Evolutionary conservation across 768 basidiomycete species (phyloP).

Genomic region (Suillus fuscotomentosus): DNA sequence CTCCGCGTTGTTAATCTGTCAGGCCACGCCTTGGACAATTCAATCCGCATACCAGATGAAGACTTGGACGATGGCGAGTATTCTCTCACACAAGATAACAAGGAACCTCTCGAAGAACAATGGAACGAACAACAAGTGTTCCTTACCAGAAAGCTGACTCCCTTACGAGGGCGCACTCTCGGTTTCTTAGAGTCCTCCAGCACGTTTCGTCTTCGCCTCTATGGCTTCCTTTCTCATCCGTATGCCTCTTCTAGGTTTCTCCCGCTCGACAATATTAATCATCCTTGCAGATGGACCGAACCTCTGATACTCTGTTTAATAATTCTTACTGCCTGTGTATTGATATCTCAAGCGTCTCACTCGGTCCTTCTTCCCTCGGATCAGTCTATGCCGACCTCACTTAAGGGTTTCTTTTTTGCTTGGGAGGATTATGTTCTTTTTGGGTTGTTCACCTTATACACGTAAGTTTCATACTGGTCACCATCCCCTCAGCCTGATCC

Average conservation of each 20-base stretch:
- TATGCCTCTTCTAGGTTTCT: slow-evolving; percentile 39
- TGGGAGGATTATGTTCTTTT: slow-evolving; percentile 95
- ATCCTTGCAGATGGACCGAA: slow-evolving; percentile 71
- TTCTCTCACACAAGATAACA: slow-evolving; percentile 31
- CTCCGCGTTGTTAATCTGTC: slow-evolving; percentile 82
- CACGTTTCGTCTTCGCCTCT: slow-evolving; percentile 59
- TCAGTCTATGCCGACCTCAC: slow-evolving; percentile 39
- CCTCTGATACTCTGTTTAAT: slow-evolving; percentile 81
- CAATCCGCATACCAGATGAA: slow-evolving; percentile 52
- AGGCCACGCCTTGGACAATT: slow-evolving; percentile 57
- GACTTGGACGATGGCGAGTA: slow-evolving; percentile 33
- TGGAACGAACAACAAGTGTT: slow-evolving; percentile 21
- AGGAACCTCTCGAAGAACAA: slow-evolving; percentile 33
- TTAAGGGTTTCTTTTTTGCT: slow-evolving; percentile 74
- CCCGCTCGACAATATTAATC: slow-evolving; percentile 2
- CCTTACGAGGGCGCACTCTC: slow-evolving; percentile 76
- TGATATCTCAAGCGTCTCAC: slow-evolving; percentile 77
- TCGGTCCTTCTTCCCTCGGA: slow-evolving; percentile 52
- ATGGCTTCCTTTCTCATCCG: slow-evolving; percentile 68
- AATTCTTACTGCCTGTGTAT: slow-evolving; percentile 75
- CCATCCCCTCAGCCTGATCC: slow-evolving; percentile 1
- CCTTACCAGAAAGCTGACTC: slow-evolving; percentile 45
- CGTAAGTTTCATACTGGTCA: slow-evolving; percentile 46
- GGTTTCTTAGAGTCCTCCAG: slow-evolving; percentile 73
- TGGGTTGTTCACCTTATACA: slow-evolving; percentile 79